These are phyloP conservation scores for Kandelia obovata DNA, from an alignment of 345 rosid species.

Conservation along the genomic window DNA sequence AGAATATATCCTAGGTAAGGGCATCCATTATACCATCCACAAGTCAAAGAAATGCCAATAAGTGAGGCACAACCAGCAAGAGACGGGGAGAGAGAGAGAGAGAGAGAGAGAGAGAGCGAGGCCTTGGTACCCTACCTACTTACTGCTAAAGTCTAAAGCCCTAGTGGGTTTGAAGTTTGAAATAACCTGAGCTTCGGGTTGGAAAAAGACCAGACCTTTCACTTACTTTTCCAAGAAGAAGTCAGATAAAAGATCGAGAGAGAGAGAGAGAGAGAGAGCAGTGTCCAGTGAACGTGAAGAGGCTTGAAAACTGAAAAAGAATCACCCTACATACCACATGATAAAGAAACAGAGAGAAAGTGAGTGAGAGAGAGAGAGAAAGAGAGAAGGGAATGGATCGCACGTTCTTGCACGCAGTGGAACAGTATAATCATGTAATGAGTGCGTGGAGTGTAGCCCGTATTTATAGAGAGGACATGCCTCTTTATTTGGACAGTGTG, in stretches of 20 bases:
- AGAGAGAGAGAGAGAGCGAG: constrained; percentile 11
- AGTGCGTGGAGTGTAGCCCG: not conserved
- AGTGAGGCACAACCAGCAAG: not conserved
- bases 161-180: not conserved
- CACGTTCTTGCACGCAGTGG: constrained; percentile 32
- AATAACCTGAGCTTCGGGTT: constrained; percentile 6
- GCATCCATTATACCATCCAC: not conserved
- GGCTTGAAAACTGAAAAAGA: not conserved
- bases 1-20: not conserved
- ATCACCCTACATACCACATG: not conserved
- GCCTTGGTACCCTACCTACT: not conserved
- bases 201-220: constrained; percentile 36
- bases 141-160: too few relatives aligned
- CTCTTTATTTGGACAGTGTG: not conserved
- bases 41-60: constrained; percentile 3
- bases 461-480: constrained; percentile 3
- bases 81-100: not conserved
- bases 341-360: not conserved
- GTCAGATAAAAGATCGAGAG: constrained; percentile 10
- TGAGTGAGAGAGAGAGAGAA: not conserved
- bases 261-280: constrained; percentile 9
- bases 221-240: constrained; percentile 49
- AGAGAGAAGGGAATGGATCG: not conserved
- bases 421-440: constrained; percentile 23
- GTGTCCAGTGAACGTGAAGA: not conserved